A percentile compares a stretch with the other conserved stretches of the same genome.
Conservation (phyloP, 345 rosid genomes). For the Brassica cretica region DNA sequence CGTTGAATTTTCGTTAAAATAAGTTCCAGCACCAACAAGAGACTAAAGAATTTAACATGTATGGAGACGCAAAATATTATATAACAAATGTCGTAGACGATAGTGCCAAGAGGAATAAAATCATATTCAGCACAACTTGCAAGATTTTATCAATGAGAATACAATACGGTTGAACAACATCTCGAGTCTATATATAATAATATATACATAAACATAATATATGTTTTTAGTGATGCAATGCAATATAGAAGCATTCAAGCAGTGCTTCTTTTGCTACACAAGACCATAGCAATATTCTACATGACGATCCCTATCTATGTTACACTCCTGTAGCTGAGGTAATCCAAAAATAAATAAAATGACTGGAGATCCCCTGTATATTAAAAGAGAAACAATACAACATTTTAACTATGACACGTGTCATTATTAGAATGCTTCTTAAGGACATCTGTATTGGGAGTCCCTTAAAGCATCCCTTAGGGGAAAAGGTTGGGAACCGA, state of each 20-base stretch:
- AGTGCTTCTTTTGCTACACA: background rate
- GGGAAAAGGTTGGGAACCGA: too few relatives aligned
- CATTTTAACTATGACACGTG: too few relatives aligned
- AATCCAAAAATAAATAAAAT: background rate
- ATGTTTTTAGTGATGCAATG: background rate
- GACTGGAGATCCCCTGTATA: background rate
- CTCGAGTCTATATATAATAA: background rate
- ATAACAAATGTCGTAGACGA: constrained; percentile 21
- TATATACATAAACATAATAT: background rate
- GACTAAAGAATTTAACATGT: background rate
- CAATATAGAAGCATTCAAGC: background rate
- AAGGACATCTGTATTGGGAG: too few relatives aligned
- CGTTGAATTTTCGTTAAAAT: background rate
- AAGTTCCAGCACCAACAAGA: background rate
- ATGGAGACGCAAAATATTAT: background rate
- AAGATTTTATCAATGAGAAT: background rate
- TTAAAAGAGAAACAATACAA: too few relatives aligned
- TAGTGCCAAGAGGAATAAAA: background rate
- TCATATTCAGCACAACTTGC: constrained; percentile 9
- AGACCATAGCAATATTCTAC: background rate
- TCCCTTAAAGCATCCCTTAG: too few relatives aligned
- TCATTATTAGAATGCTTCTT: too few relatives aligned
- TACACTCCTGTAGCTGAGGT: background rate
- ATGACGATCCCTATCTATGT: background rate
- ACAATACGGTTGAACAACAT: background rate